Evolutionary conservation across 2,329 filamentous ascomycete genomes (phyloP), one percentile per base, ranked within the genome.

Genomic region (Thelonectria discophora): DNA sequence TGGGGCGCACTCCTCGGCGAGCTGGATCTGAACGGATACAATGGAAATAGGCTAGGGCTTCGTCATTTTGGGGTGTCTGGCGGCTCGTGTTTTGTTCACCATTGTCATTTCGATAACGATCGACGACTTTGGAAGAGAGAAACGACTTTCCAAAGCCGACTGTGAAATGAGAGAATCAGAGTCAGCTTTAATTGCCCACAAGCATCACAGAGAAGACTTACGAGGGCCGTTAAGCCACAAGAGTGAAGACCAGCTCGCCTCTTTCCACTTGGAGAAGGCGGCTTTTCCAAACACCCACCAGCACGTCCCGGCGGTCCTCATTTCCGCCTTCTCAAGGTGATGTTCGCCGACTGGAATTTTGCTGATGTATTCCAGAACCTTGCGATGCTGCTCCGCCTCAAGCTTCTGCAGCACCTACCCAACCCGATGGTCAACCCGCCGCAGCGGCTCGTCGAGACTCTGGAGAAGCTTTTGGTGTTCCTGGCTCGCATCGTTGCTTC

Each of bases 41-140:
- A 15, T 59, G 54, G 34, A 59, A 59, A 50, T 48, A 59, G 15
- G 49, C 56, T 6, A 59, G 43, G 15, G 40, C 50, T 40, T 59
- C 50, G n/a, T 54, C 50, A 12, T 58, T 47, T 20, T 27, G 15
- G 21, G 17, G 5, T 1, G 21, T 24, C 21, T 24, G 21, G 21
- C 3, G n/a, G 2, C 13, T 18, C 10, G 18, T 15, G 15, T 5
- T n/a, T 5, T 9, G 2, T 7, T n/a, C 7, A 1, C 10, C 5
- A 3, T 17, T 10, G 17, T 49, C 21, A 3, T 17, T 20, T 3
- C 15, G 43, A 21, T 59, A 59, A 15, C 49, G 56, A 43, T 59
- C 56, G 34, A 59, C 37, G 2, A 59, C 50, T 39, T 37, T 54
- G 12, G 56, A 59, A 13, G 50, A 24, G 18, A 59, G 56, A 43